Conservation (phyloP, 2,329 filamentous ascomycete genomes). For the Trichophyton simii region DNA sequence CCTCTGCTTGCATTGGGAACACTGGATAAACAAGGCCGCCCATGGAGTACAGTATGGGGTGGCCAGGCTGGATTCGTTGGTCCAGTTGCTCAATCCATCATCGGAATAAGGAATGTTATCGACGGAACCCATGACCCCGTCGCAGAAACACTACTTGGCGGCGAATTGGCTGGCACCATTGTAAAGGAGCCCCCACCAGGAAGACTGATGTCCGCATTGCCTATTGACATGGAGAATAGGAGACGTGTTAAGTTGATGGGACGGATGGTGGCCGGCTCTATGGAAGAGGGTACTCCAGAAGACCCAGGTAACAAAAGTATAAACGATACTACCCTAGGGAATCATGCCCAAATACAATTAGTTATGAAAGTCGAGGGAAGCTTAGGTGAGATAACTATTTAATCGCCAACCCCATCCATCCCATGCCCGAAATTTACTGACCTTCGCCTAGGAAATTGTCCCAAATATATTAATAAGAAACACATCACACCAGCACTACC, state of each 20-base stretch:
- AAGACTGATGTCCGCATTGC: conserved; percentile 49
- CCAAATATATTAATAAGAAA: conserved; percentile 75
- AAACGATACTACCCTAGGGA: conserved; percentile 16
- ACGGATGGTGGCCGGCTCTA: conserved; percentile 51
- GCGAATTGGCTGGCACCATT: conserved; percentile 33
- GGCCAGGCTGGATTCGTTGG: conserved; percentile 56
- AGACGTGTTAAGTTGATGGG: conserved; percentile 65
- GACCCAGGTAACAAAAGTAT: conserved; percentile 16
- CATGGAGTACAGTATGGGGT: conserved; percentile 72
- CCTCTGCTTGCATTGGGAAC: conserved; percentile 63
- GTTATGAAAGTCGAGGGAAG: conserved; percentile 59
- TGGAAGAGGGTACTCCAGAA: conserved; percentile 24
- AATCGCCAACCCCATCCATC: background rate
- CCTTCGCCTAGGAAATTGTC: conserved; percentile 54
- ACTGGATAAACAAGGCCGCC: conserved; percentile 50
- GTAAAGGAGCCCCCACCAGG: conserved; percentile 25
- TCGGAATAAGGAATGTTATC: conserved; percentile 52
- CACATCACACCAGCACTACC: conserved; percentile 45
- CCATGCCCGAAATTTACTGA: background rate
- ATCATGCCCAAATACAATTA: conserved; percentile 38
- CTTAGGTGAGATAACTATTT: conserved; percentile 36
- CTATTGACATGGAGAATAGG: conserved; percentile 52
- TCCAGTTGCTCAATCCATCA: conserved; percentile 46
- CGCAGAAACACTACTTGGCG: conserved; percentile 47
- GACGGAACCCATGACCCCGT: conserved; percentile 58